These are phyloP conservation scores for Carex parvula DNA, from an alignment of 176 grass and related monocot species.

Conservation along the genomic window DNA sequence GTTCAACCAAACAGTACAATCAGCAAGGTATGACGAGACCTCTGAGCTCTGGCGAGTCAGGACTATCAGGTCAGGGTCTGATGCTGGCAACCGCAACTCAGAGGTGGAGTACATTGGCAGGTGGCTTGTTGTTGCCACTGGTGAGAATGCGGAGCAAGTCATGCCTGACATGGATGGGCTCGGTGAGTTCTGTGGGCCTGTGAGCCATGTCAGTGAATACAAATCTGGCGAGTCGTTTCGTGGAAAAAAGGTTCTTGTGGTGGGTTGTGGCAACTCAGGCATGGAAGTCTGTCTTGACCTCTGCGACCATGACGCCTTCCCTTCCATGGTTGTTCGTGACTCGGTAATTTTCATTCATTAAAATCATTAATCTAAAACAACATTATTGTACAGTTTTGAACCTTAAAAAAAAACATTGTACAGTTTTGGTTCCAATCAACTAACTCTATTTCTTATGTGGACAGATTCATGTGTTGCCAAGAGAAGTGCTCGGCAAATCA, in stretches of 20 bases:
- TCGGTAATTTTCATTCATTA: slow-evolving; percentile 35
- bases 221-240: slow-evolving; percentile 51
- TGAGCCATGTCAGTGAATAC: slow-evolving; percentile 54
- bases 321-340: slow-evolving; percentile 78
- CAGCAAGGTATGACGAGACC: slow-evolving; percentile 57
- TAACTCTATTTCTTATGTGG: not conserved
- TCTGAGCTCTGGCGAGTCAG: slow-evolving; percentile 63
- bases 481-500: slow-evolving; percentile 68
- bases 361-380: not conserved
- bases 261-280: slow-evolving; percentile 83
- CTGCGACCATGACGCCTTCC: slow-evolving; percentile 45
- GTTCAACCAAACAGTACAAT: slow-evolving; percentile 53
- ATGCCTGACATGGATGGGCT: slow-evolving; percentile 57
- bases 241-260: slow-evolving; percentile 64
- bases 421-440: not conserved
- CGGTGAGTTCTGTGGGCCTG: slow-evolving; percentile 22
- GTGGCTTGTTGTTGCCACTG: slow-evolving; percentile 82
- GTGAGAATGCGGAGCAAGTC: slow-evolving; percentile 68
- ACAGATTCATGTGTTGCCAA: slow-evolving; percentile 62
- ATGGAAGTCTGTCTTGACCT: slow-evolving; percentile 94
- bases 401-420: not conserved
- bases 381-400: too few relatives aligned
- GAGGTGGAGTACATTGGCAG: slow-evolving; percentile 78
- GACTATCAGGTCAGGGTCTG: not conserved
- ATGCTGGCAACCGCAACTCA: not conserved